Conservation (phyloP, 257 asterid species). For the Solanum clarkiae region DNA sequence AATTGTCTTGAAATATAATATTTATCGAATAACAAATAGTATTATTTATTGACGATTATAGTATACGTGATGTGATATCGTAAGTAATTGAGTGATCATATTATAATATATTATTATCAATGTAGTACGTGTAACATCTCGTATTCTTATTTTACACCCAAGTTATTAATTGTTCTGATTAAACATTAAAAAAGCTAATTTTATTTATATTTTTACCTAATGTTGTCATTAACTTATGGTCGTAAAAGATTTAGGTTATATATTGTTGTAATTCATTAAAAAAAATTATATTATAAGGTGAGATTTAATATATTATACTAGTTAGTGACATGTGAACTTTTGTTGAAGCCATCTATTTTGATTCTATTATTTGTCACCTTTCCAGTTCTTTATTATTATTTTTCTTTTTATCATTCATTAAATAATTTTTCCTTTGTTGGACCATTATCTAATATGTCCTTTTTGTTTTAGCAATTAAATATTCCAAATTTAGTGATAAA, state of each 20-base stretch:
- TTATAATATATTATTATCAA: too few relatives aligned
- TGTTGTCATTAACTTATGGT: not conserved
- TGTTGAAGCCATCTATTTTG: not conserved
- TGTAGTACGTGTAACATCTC: too few relatives aligned
- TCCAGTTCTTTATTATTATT: not conserved
- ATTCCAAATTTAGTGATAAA: not conserved
- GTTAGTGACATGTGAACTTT: not conserved
- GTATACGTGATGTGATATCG: too few relatives aligned
- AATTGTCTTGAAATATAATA: too few relatives aligned
- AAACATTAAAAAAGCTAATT: not conserved
- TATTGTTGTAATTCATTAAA: not conserved
- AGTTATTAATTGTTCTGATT: too few relatives aligned
- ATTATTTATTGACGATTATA: too few relatives aligned
- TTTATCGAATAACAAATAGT: too few relatives aligned
- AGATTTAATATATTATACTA: not conserved
- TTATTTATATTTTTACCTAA: not conserved
- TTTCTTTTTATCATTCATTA: not conserved
- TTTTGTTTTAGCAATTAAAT: not conserved
- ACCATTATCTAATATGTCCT: not conserved
- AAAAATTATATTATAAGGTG: not conserved
- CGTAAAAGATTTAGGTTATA: not conserved
- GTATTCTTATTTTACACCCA: not conserved
- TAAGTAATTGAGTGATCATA: too few relatives aligned
- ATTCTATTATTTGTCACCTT: not conserved
- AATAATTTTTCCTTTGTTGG: not conserved